A percentile compares a stretch with the other conserved stretches of the same genome.
Evolutionary conservation across 371 early-diverging fungal genomes (phyloP).

Genomic region (Mycotypha africana): DNA sequence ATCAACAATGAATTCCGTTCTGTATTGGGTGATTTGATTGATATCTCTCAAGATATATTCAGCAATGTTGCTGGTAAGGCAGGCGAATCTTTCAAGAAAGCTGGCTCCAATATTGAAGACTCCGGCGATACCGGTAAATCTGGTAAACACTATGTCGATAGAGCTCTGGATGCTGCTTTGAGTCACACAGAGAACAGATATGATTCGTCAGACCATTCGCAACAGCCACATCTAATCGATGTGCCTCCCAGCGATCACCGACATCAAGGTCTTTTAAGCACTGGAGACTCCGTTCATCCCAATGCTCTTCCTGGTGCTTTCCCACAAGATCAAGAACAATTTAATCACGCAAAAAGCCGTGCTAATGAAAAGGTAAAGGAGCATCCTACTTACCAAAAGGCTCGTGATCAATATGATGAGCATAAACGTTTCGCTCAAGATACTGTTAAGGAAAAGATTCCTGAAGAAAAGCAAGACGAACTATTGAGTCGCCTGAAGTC

Average conservation of each 20-base stretch:
- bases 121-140: background rate
- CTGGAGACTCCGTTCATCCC: constrained; percentile 24
- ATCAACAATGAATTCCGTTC: constrained; percentile 49
- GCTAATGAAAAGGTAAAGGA: background rate
- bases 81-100: constrained; percentile 20
- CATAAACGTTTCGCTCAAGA: constrained; percentile 11
- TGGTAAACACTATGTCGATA: constrained; percentile 13
- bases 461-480: constrained; percentile 37
- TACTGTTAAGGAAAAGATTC: constrained; percentile 24
- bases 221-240: constrained; percentile 7
- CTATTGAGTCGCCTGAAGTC: constrained; percentile 37
- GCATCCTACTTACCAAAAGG: constrained; percentile 3
- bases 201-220: constrained; percentile 1
- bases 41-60: constrained; percentile 46
- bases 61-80: constrained; percentile 30
- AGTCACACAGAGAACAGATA: no score
- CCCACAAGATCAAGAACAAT: background rate
- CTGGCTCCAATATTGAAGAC: constrained; percentile 20
- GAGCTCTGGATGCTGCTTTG: constrained; percentile 2
- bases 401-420: background rate
- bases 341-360: background rate
- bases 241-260: constrained; percentile 5
- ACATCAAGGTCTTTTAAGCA: constrained; percentile 17
- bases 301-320: constrained; percentile 5
- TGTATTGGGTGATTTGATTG: constrained; percentile 41